A percentile compares a stretch with the other conserved stretches of the same genome.
phyloP scores from a whole-genome alignment of 768 basidiomycete genomes.

The Galerina sulciceps region DNA sequence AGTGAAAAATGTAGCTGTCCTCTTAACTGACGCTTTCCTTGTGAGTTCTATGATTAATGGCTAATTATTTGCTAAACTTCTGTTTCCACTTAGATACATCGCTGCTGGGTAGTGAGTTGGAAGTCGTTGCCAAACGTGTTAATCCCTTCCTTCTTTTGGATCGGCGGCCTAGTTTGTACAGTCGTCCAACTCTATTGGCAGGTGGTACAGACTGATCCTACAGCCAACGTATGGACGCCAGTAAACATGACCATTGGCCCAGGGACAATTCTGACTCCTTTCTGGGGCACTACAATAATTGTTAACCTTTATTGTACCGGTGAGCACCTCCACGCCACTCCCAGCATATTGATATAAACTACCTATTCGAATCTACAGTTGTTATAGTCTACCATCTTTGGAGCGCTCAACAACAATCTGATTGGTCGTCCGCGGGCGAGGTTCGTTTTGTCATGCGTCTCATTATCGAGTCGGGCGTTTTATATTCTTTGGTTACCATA shows the following conservation, averaged over 20 bases:
- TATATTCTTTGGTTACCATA: slow-evolving; percentile 11
- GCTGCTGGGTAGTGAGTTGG: slow-evolving; percentile 6
- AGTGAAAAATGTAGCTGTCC: slow-evolving; percentile 4
- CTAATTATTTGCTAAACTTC: not conserved
- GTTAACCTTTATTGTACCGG: slow-evolving; percentile 17
- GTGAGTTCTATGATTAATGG: not conserved
- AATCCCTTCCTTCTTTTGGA: slow-evolving; percentile 6
- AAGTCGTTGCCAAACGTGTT: not conserved
- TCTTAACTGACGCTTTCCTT: slow-evolving; percentile 10
- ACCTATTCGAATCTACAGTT: not conserved
- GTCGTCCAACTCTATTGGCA: slow-evolving; percentile 9
- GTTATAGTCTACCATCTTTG: slow-evolving; percentile 13
- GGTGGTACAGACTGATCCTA: not conserved
- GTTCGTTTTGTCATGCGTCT: slow-evolving; percentile 10
- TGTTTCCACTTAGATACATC: not conserved
- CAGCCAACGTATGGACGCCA: slow-evolving; percentile 8
- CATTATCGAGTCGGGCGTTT: slow-evolving; percentile 13
- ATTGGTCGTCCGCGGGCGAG: not conserved
- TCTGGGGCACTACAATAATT: slow-evolving; percentile 17
- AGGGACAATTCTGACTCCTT: slow-evolving; percentile 19
- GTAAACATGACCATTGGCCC: slow-evolving; percentile 18
- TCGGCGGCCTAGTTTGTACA: slow-evolving; percentile 6
- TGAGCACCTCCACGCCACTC: not conserved
- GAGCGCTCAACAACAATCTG: not conserved
- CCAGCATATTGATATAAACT: too few species aligned